Evolutionary conservation across 2,329 filamentous ascomycete species (phyloP), one percentile per base, ranked within the genome.

Genomic region (Talaromyces sp.): DNA sequence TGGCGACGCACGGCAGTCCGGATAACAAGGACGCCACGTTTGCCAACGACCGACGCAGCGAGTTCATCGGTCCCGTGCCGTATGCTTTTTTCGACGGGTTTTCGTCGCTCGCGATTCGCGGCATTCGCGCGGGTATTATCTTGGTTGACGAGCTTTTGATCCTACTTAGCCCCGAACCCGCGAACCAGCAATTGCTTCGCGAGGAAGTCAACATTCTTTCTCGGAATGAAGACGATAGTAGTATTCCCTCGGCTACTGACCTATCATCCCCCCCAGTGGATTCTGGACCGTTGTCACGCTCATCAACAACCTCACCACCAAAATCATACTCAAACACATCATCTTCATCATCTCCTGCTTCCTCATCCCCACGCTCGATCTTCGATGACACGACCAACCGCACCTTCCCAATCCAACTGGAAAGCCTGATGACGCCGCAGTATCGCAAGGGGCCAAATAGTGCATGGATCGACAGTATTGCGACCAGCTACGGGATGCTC

Each of bases 401-500:
- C 31, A 52, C 19, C 21, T 61, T 55, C 58, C 50, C 55, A 9
- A 31, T 61, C n/a, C 24, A 31, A 9, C 24, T 58, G 0, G 49
- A 61, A 29, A 58, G 55, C 38, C 26, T 61, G 21, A 61, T 58
- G 46, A 54, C 46, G 10, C 46, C 59, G 29, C 31, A 54, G 8
- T 10, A 43, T 24, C 29, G 53, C 9, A 26, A 54, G 26, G 38
- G 27, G 2, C 59, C 58, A 6, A 61, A 53, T 24, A 56, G 58
- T 1, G 46, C 61, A 5, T 65, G 60, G 60, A 60, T 61, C 56
- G 64, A 65, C 50, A 50, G 54, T 7, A 60, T 66, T 29, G 54
- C 50, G 17, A 60, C 63, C 54, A 64, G 62, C 31, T 62, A 65
- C 57, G 63, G 64, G 3, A 60, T 66, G 62, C 29, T 64, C 9